Evolutionary conservation across 2,329 filamentous ascomycete genomes (phyloP), one percentile per base, ranked within the genome.

Genomic region (Penicillium sp.): DNA sequence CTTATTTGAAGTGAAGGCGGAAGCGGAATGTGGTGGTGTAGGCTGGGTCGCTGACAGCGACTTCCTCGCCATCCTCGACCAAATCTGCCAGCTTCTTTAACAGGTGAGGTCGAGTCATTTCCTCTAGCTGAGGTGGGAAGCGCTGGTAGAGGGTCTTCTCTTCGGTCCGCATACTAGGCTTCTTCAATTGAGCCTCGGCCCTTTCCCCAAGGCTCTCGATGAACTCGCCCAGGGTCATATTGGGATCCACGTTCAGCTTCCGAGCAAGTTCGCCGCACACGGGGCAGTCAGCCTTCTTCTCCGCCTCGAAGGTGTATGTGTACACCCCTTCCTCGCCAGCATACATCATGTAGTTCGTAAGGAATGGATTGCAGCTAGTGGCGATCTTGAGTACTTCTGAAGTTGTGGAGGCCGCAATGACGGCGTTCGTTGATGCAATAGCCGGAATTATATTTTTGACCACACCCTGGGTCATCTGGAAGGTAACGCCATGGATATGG

Each of bases 391-490:
- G 86, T 1, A 92, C 93, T 75, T 99, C 94, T 63, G 96, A 97
- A 75, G 94, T 97, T 75, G 93, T 97, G 50, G 90, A 88, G 1
- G 93, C 94, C 1, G 94, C 94, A 61, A 99, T 89, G 66, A 99
- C 94, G 55, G 94, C 93, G 71, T 99, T 99, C 7, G 94, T 99
- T 1, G 91, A 96, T 17, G 94, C 94, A 68, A 99, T 99, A 28
- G 94, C 95, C 0, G 94, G 94, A 59, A 99, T 99, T 74, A 99
- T 99, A 75, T 99, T 99, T 77, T 99, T 99, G 67, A 99, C 91
- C 2, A 97, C 95, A 54, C 94, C 95, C 72, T 99, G 94, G 0
- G 95, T 97, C 73, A 97, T 86, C 6, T 90, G 88, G 74, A 99
- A 99, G 1, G 94, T 97, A 55, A 99, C 90, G 9, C 94, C 95